Evolutionary conservation across 1,284 basidiomycete genomes (phyloP).

Genomic region (Thelephora terrestris): DNA sequence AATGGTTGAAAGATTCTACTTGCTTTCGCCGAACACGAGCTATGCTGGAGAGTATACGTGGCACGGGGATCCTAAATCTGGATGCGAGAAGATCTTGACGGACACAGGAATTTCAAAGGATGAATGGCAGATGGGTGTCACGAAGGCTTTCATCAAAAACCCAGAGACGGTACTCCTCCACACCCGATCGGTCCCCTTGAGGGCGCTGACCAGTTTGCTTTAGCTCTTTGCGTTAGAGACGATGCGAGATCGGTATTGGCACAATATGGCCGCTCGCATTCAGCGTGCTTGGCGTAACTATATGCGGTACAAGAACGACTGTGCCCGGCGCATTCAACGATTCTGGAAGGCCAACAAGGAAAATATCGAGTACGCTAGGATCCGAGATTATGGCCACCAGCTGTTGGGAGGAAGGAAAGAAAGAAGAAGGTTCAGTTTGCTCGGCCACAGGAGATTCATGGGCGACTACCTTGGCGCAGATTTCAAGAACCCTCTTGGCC

Average conservation of each 20-base stretch:
- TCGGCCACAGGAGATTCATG: constrained; percentile 92
- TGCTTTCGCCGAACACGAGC: constrained; percentile 89
- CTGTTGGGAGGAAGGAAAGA: constrained; percentile 90
- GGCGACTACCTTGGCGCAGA: constrained; percentile 96
- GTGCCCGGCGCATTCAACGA: constrained; percentile 89
- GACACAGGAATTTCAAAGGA: constrained; percentile 95
- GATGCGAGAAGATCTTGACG: constrained; percentile 87
- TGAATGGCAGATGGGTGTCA: constrained; percentile 99
- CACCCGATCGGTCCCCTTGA: neutral
- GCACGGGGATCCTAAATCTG: constrained; percentile 84
- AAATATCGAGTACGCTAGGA: constrained; percentile 76
- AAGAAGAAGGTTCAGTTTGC: constrained; percentile 84
- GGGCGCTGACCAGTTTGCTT: neutral
- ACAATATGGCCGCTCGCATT: constrained; percentile 97
- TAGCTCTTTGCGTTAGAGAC: constrained; percentile 97
- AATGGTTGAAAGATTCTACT: constrained; percentile 97
- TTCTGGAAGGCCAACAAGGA: constrained; percentile 99
- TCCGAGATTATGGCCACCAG: constrained; percentile 91
- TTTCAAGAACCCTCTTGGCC: constrained; percentile 62
- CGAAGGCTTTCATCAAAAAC: constrained; percentile 99
- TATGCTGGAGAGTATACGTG: constrained; percentile 99
- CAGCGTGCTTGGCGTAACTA: constrained; percentile 97
- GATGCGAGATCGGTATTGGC: constrained; percentile 99
- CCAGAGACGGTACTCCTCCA: constrained; percentile 73
- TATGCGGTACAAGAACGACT: constrained; percentile 91